phyloP scores from a whole-genome alignment of 176 grass and related monocot genomes.

The Luzula sylvatica region DNA sequence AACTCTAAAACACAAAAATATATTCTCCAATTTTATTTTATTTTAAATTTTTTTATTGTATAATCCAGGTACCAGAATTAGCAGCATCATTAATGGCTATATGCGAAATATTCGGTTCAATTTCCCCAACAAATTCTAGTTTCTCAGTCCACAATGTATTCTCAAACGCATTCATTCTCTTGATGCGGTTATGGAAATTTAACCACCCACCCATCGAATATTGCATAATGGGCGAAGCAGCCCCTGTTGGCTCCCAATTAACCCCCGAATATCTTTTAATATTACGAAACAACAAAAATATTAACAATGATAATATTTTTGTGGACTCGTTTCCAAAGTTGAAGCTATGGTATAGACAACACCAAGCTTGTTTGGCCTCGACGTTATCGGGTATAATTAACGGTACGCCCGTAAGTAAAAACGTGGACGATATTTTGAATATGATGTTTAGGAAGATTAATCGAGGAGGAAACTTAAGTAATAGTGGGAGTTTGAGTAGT shows the following conservation, averaged over 20 bases:
- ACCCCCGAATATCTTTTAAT: constrained; percentile 93
- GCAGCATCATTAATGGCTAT: constrained; percentile 89
- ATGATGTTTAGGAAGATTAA: constrained; percentile 84
- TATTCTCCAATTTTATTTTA: neutral
- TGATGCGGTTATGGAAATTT: constrained; percentile 97
- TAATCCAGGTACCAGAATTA: constrained; percentile 70
- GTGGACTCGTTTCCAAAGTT: constrained; percentile 95
- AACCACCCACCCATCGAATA: constrained; percentile 94
- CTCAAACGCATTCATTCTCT: constrained; percentile 95
- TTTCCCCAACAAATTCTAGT: constrained; percentile 63
- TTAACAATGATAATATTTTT: constrained; percentile 54
- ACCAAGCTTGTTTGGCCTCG: constrained; percentile 97
- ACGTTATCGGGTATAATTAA: constrained; percentile 85
- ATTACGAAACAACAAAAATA: constrained; percentile 58
- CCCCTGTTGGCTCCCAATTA: constrained; percentile 86
- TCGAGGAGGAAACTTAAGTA: constrained; percentile 54
- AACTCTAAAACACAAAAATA: neutral
- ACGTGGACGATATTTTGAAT: constrained; percentile 73
- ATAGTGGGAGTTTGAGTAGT: constrained; percentile 57
- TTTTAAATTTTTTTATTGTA: neutral
- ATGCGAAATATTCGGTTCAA: constrained; percentile 83
- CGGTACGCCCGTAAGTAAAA: constrained; percentile 78
- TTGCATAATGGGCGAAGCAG: constrained; percentile 86
- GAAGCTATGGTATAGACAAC: constrained; percentile 80
- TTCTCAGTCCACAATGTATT: constrained; percentile 63